Conservation (phyloP, 768 basidiomycete genomes). For the Sporobolomyces roseus region DNA sequence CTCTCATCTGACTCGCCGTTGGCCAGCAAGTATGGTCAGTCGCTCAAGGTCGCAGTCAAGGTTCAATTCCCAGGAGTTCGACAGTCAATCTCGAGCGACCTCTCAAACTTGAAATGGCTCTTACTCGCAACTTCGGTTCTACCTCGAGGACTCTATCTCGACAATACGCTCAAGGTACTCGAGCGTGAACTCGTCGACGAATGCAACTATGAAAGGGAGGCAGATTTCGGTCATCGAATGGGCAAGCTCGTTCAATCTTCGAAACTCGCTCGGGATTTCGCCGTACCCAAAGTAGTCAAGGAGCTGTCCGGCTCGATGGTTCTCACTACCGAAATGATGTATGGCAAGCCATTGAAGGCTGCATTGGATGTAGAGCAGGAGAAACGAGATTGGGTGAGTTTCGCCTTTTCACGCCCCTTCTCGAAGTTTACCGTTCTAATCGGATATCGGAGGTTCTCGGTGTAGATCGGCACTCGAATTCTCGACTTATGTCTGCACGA, state of each 20-base stretch:
- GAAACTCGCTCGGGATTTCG: conserved; percentile 61
- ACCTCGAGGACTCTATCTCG: conserved; percentile 83
- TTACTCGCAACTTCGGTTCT: conserved; percentile 74
- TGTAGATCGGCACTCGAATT: conserved; percentile 74
- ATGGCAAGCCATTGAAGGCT: conserved; percentile 73
- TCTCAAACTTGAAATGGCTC: conserved; percentile 77
- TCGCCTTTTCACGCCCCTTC: neutral
- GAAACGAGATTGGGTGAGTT: conserved; percentile 67
- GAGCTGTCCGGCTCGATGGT: conserved; percentile 74
- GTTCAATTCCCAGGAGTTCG: conserved; percentile 92
- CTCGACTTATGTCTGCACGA: conserved; percentile 83
- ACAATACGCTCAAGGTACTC: conserved; percentile 83
- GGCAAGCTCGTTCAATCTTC: conserved; percentile 51
- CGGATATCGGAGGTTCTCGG: too few relatives aligned
- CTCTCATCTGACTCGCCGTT: conserved; percentile 56
- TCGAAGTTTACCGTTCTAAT: too few relatives aligned
- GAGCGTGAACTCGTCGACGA: conserved; percentile 84
- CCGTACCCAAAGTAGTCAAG: conserved; percentile 76
- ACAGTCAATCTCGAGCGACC: conserved; percentile 77
- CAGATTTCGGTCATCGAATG: conserved; percentile 64
- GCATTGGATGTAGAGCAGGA: conserved; percentile 55
- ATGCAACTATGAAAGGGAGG: conserved; percentile 84
- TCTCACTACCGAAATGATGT: conserved; percentile 81
- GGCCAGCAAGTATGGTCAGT: conserved; percentile 49
- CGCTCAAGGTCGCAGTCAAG: conserved; percentile 57